Conservation (phyloP, 768 basidiomycete genomes). For the Tulasnella sp. region DNA sequence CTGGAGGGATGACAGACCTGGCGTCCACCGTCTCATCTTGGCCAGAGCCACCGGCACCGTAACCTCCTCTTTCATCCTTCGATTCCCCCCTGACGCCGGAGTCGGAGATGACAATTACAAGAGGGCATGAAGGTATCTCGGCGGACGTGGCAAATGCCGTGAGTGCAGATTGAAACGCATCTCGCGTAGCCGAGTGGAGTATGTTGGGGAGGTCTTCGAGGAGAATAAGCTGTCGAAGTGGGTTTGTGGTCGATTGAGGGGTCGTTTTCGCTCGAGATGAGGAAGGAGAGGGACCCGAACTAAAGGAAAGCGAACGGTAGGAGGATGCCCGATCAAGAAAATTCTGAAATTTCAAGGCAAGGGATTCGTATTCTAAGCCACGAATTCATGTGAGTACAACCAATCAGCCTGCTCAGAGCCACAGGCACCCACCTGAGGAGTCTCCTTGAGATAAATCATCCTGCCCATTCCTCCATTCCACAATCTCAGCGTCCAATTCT, state of each 20-base stretch:
- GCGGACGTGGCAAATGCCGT: constrained; percentile 38
- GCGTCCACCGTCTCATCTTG: constrained; percentile 50
- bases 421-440: not conserved
- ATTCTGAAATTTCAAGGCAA: constrained; percentile 52
- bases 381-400: not conserved
- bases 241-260: constrained; percentile 2
- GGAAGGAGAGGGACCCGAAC: constrained; percentile 15
- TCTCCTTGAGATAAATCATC: constrained; percentile 35
- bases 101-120: constrained; percentile 78
- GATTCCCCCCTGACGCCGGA: constrained; percentile 64
- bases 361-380: constrained; percentile 29
- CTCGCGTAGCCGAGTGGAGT: constrained; percentile 54
- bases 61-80: constrained; percentile 29
- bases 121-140: constrained; percentile 35
- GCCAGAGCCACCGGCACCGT: constrained; percentile 35
- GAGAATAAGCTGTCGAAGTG: constrained; percentile 50
- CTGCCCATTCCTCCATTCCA: constrained; percentile 73
- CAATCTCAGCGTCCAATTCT: constrained; percentile 65
- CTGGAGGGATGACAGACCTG: constrained; percentile 56
- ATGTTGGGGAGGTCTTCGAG: constrained; percentile 90
- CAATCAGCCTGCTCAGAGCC: not conserved
- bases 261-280: constrained; percentile 16
- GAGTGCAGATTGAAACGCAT: constrained; percentile 61
- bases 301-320: constrained; percentile 44
- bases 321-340: constrained; percentile 61